Evolutionary conservation across 2,329 filamentous ascomycete genomes (phyloP).

Genomic region (Neonectria faginata): DNA sequence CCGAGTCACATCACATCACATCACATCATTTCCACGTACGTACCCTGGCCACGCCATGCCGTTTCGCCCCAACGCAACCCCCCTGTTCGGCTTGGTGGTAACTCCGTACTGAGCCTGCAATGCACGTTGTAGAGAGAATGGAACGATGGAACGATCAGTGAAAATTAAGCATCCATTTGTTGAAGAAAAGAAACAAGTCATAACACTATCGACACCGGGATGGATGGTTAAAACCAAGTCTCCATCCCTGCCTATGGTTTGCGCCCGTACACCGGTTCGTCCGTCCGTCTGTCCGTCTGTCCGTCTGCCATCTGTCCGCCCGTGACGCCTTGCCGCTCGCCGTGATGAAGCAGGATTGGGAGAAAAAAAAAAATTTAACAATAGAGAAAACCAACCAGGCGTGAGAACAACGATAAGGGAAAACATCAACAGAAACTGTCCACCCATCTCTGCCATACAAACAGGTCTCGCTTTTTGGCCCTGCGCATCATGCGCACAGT

Average conservation of each 20-base stretch:
- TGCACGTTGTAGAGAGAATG: not conserved
- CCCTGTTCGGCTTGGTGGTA: slow-evolving; percentile 1
- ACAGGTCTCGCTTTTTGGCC: slow-evolving; percentile 5
- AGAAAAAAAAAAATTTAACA: slow-evolving; percentile 1
- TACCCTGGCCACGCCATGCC: slow-evolving; percentile 2
- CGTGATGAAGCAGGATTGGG: slow-evolving; percentile 13
- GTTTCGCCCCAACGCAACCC: not conserved
- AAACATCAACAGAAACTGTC: slow-evolving; percentile 12
- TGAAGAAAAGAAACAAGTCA: not conserved
- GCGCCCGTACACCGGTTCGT: slow-evolving; percentile 35
- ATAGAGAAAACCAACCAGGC: slow-evolving; percentile 16
- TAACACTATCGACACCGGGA: not conserved
- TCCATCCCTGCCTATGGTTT: slow-evolving; percentile 8
- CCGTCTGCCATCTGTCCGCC: slow-evolving; percentile 29
- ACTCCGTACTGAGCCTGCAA: not conserved
- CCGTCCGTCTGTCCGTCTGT: slow-evolving; percentile 28
- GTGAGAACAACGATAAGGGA: slow-evolving; percentile 9
- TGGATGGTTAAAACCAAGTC: slow-evolving; percentile 3
- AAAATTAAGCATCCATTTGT: not conserved
- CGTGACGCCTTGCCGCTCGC: slow-evolving; percentile 41
- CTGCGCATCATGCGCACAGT: slow-evolving; percentile 11
- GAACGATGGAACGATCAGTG: not conserved
- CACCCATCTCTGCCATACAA: slow-evolving; percentile 7
- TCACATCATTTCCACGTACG: slow-evolving; percentile 22
- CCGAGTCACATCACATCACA: slow-evolving; percentile 11